Base-by-base conservation (phyloP, 129 eudicot genomes). In the Logfia minima region DNA sequence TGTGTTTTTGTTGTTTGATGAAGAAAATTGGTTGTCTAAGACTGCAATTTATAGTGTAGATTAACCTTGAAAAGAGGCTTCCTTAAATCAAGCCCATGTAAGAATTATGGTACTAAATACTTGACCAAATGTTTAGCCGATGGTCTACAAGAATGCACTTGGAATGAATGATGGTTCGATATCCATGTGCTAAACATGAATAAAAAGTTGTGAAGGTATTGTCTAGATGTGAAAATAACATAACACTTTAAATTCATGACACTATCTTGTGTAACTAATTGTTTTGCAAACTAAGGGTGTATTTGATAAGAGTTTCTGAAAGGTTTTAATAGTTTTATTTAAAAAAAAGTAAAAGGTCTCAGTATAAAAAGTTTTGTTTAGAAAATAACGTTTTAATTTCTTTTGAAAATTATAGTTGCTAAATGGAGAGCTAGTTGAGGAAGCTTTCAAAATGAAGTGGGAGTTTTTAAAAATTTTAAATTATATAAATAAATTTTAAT, bases 81-180 rank as follows among this genome's bases (percentile, higher is more conserved):
- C 31, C 72, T 76, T 41, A 75, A 39, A 41, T 70, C 51, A 70
- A 81, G 83, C 83, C 83, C 83, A 72, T 73, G 83, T 72, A 72
- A 66, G 75, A 73, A 58, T 66, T 72, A 64, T 72, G 78, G 55
- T 64, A 24, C 83, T 66, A 64, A 79, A 72, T 63, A 79, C 37
- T 51, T 72, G 72, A 79, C 72, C 78, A 79, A 79, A 64, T 4
- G 63, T 79, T 79, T 79, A 51, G 83, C 83, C 74, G 78, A 79
- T 72, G 39, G 26, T 65, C 70, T 67, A 73, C 70, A 35, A 64
- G 55, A 80, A 80, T 80, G 79, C 83, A 63, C 24, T 73, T 73
- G 60, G 58, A 35, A 80, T 73, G 83, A 52, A 52, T 56, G 83
- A 37, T 73, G 71, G 45, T 62, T 79, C 55, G 18, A 48, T 48